phyloP scores from a whole-genome alignment of 495 filamentous ascomycete species.

The Hypoxylon intermedium region DNA sequence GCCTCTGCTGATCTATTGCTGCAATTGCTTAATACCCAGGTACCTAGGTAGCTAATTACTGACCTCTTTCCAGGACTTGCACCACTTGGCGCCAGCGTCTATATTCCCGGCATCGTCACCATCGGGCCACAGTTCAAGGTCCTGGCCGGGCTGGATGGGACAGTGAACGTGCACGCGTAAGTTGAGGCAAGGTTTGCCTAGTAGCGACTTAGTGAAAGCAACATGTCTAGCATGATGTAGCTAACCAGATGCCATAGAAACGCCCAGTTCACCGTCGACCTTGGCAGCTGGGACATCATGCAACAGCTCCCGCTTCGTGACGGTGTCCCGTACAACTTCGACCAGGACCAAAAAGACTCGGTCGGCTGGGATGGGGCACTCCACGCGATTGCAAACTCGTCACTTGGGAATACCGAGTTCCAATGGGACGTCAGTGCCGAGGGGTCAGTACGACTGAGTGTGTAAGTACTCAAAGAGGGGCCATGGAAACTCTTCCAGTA shows the following conservation, averaged over 20 bases:
- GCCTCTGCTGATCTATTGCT: slow-evolving; percentile 8
- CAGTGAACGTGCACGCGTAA: slow-evolving; percentile 36
- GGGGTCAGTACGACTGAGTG: not conserved
- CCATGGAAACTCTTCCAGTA: not conserved
- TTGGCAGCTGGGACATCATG: not conserved
- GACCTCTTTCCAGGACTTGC: too few species aligned
- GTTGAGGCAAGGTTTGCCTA: slow-evolving; percentile 20
- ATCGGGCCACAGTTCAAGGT: too few species aligned
- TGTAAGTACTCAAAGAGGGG: not conserved
- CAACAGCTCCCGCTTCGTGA: not conserved
- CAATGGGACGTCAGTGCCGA: not conserved
- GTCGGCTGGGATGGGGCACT: not conserved
- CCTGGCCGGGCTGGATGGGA: too few species aligned
- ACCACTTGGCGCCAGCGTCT: slow-evolving; percentile 44
- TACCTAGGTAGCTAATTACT: too few species aligned
- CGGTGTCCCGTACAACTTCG: not conserved
- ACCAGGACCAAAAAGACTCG: not conserved
- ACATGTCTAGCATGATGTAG: not conserved
- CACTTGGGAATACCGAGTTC: not conserved
- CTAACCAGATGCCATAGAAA: not conserved
- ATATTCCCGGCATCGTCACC: slow-evolving; percentile 45
- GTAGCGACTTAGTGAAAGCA: not conserved
- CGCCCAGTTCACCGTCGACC: not conserved
- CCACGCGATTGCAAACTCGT: not conserved
- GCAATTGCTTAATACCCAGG: too few species aligned